Conservation (phyloP, 768 basidiomycete species). For the Termitomyces sp. region DNA sequence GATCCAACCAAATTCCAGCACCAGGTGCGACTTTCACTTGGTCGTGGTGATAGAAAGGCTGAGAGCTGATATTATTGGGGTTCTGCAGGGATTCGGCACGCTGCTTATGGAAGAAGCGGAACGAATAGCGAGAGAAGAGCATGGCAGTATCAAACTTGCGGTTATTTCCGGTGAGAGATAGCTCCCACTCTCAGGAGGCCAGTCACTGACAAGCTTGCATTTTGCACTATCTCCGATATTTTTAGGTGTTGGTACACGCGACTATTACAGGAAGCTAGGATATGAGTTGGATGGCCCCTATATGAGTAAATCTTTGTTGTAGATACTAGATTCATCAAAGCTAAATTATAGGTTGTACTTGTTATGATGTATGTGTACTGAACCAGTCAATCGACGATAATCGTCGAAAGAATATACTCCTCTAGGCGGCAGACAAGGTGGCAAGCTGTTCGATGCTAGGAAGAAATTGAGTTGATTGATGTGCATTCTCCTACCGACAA, state of each 20-base stretch:
- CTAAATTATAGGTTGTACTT: slow-evolving; percentile 5
- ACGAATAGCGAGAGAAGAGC: slow-evolving; percentile 94
- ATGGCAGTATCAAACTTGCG: slow-evolving; percentile 93
- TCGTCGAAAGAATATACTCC: neutral
- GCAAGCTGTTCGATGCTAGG: neutral
- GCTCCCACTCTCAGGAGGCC: neutral
- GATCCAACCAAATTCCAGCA: slow-evolving; percentile 99
- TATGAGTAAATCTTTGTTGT: slow-evolving; percentile 84
- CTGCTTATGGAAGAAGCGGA: slow-evolving; percentile 99
- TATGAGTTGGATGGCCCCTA: slow-evolving; percentile 96
- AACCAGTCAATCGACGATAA: neutral
- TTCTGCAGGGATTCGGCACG: slow-evolving; percentile 84
- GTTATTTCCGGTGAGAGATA: slow-evolving; percentile 84
- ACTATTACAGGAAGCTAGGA: slow-evolving; percentile 93
- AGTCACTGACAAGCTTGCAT: neutral
- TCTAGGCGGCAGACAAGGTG: too few species aligned
- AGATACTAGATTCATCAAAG: slow-evolving; percentile 9
- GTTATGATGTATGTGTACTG: slow-evolving; percentile 1
- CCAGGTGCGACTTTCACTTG: slow-evolving; percentile 46
- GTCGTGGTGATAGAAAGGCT: neutral
- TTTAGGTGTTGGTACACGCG: slow-evolving; percentile 90
- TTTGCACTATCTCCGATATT: neutral
- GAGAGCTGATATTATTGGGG: slow-evolving; percentile 10
- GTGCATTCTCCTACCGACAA: neutral
- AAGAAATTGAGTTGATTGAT: too few species aligned